phyloP scores from a whole-genome alignment of 1,139 yeast species.

The Pichia sp. region DNA sequence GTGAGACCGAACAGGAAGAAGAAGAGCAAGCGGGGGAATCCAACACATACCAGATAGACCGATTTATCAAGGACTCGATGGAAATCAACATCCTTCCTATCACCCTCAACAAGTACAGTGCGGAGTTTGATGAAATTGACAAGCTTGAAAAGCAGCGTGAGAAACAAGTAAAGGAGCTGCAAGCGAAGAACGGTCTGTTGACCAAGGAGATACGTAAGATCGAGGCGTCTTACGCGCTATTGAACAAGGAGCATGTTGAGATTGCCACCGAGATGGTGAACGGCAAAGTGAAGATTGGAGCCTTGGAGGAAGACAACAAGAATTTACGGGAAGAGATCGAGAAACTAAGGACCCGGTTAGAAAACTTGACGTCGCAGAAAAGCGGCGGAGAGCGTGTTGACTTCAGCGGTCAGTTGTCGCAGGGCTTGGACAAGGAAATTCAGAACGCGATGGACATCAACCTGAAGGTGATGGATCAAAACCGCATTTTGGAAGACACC shows the following conservation, averaged over 20 bases:
- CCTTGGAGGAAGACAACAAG: conserved; percentile 60
- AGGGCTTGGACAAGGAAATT: conserved; percentile 43
- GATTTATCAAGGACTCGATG: conserved; percentile 77
- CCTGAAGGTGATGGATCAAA: conserved; percentile 52
- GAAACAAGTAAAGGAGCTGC: conserved; percentile 63
- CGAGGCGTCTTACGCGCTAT: conserved; percentile 62
- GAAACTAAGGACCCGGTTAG: conserved; percentile 46
- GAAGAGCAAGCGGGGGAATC: conserved; percentile 1
- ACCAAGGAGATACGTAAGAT: conserved; percentile 70
- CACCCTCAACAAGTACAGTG: conserved; percentile 60
- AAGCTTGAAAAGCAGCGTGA: conserved; percentile 62
- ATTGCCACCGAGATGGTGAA: conserved; percentile 71
- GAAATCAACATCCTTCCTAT: conserved; percentile 66
- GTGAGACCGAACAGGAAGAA: conserved; percentile 13
- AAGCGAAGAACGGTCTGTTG: conserved; percentile 64
- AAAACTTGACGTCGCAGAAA: conserved; percentile 31
- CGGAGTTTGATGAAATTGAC: conserved; percentile 73
- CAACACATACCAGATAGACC: conserved; percentile 55
- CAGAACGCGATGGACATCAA: conserved; percentile 56
- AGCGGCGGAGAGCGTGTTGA: conserved; percentile 17
- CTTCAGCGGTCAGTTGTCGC: conserved; percentile 19
- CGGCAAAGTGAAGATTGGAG: conserved; percentile 59
- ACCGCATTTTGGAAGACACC: conserved; percentile 50
- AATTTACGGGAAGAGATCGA: conserved; percentile 50
- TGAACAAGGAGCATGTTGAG: conserved; percentile 77